These are phyloP conservation scores for Saprolegnia parasitica DNA, from an alignment of 352 stramenopile genomes.

Conservation along the genomic window DNA sequence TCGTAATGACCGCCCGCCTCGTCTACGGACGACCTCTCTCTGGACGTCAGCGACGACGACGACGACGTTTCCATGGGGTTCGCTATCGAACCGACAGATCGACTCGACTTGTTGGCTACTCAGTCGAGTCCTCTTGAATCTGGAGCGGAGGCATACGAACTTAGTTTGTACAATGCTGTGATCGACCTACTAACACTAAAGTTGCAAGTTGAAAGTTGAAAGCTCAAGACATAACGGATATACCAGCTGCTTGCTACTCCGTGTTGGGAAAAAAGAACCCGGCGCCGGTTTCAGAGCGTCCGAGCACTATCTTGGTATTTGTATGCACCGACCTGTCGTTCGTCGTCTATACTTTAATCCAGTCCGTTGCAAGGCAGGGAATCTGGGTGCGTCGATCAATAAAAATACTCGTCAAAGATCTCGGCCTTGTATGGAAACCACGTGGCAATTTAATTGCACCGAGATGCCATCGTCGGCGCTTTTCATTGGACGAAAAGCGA, in stretches of 20 bases:
- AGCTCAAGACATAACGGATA: too few relatives aligned
- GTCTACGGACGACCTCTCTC: too few relatives aligned
- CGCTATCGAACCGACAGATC: too few relatives aligned
- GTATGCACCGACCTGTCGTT: neutral
- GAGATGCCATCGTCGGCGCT: neutral
- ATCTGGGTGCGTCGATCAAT: neutral
- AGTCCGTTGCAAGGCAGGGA: neutral
- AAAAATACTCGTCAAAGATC: neutral
- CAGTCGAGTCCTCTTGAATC: too few relatives aligned
- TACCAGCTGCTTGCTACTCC: too few relatives aligned
- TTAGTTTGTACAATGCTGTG: too few relatives aligned
- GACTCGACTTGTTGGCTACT: too few relatives aligned
- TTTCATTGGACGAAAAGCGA: conserved; percentile 21
- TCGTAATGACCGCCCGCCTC: neutral
- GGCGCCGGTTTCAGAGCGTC: neutral
- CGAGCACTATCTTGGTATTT: neutral
- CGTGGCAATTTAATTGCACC: neutral
- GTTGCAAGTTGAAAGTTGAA: too few relatives aligned
- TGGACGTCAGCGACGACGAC: too few relatives aligned
- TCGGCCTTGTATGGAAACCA: neutral
- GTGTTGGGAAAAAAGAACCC: neutral
- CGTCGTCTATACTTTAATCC: neutral
- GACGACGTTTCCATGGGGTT: too few relatives aligned
- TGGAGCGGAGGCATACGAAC: too few relatives aligned
- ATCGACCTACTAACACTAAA: too few relatives aligned